These are phyloP conservation scores for Parsonsia alboflavescens DNA, from an alignment of 257 asterid genomes.

Conservation along the genomic window DNA sequence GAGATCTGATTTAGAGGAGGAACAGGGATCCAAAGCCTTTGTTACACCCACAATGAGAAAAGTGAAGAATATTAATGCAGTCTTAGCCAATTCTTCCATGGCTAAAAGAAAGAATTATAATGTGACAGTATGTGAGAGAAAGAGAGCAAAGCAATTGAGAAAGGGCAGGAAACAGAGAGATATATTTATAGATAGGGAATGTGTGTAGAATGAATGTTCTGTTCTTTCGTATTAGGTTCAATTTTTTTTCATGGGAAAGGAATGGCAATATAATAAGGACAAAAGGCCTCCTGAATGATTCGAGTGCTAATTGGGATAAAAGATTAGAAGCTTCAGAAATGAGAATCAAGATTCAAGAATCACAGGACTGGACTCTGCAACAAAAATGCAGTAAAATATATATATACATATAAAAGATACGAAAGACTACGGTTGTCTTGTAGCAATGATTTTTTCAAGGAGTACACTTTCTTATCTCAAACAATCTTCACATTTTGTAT, in stretches of 20 bases:
- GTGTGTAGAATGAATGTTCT: neutral
- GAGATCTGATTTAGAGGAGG: constrained; percentile 53
- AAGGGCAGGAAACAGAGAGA: neutral
- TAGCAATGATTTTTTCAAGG: neutral
- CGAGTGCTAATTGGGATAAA: neutral
- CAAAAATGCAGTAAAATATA: neutral
- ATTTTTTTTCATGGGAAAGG: neutral
- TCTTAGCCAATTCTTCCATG: constrained; percentile 36
- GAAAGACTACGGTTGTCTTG: neutral
- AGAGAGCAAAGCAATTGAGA: neutral
- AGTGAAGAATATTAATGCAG: constrained; percentile 27
- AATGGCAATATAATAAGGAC: neutral
- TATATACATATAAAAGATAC: too few species aligned
- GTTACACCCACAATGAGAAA: constrained; percentile 36
- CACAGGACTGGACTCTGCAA: neutral
- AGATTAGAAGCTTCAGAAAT: neutral
- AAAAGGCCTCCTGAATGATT: neutral
- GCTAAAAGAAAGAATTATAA: constrained; percentile 16
- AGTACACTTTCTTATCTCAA: neutral
- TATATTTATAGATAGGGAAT: neutral
- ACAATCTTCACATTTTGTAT: too few species aligned
- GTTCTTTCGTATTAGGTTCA: neutral
- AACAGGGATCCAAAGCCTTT: constrained; percentile 47
- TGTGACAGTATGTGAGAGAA: constrained; percentile 6
- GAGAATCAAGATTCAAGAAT: neutral